Evolutionary conservation across 768 basidiomycete species (phyloP), one percentile per base, ranked within the genome.

Genomic region (Rhizopogon vinicolor): DNA sequence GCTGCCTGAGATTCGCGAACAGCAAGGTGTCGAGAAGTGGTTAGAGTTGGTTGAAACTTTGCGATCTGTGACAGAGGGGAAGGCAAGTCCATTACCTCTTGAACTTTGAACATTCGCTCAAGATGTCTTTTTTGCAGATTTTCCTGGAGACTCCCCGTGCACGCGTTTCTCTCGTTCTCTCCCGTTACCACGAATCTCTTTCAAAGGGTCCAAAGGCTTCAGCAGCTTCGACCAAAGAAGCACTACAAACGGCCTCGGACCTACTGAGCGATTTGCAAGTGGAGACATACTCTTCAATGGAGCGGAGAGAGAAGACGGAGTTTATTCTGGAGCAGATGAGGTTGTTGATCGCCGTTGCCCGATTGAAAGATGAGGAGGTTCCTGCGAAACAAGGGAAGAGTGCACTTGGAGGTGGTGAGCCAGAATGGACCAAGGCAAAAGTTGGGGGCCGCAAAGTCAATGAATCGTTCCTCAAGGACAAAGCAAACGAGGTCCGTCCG

Each of bases 301-400:
- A 98, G 60, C 86, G 94, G 57, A 76, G 90, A 65, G 97, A 99
- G 72, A 99, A 99, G 79, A 97, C 93, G 4, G 93, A 98, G 68
- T 98, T 99, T 65, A 91, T 99, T 61, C 74, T 98, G 43, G 96
- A 98, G 71, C 97, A 98, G 72, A 98, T 99, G 93, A 80, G 97
- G 55, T 70, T 98, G 50, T 76, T 95, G 64, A 83, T 91, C 50
- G 78, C 82, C 41, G 83, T 93, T 37, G 91, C 91, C 28, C 78
- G 83, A 51, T 71, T 82, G 62, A 93, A 91, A 72, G 91, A 93
- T 60, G 72, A 74, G 14, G 87, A 88, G 56, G 74, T 77, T 14
- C 67, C 70, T n/a, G 78, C 74, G 14, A 83, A 84, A 61, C 81
- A 79, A 18, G 84, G 78, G 19, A 75, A 74, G 29, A 85, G 83